Percentiles rank a stretch among this genome's conserved stretches.
Evolutionary conservation across 2,329 filamentous ascomycete genomes (phyloP).

Genomic region (Chaetothyriales sp.): DNA sequence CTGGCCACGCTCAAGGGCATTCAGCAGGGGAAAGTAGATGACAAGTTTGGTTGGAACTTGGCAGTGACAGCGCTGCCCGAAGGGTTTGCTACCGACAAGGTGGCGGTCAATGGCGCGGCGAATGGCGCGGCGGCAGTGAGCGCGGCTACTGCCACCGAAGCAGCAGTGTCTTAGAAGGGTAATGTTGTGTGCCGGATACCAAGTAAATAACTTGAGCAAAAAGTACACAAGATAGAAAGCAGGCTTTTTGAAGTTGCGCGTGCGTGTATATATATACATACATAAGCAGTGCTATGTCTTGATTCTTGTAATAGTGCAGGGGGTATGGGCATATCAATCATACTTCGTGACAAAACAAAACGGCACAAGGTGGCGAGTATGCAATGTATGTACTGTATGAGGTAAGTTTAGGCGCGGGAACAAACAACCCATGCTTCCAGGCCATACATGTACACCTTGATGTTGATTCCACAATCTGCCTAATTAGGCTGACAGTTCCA

Average conservation of each 20-base stretch:
- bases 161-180: no score
- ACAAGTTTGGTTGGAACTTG: slow-evolving; percentile 59
- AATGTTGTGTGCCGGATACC: background rate
- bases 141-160: no score
- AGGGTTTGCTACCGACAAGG: slow-evolving; percentile 8
- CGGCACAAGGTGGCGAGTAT: background rate
- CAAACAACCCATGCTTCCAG: background rate
- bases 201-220: background rate
- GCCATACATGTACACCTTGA: background rate
- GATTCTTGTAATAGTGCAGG: slow-evolving; percentile 1
- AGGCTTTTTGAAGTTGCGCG: background rate
- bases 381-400: no score
- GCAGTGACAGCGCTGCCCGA: slow-evolving; percentile 23
- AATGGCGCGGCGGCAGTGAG: slow-evolving; percentile 1
- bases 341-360: background rate
- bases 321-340: slow-evolving; percentile 9
- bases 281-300: background rate
- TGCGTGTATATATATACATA: background rate
- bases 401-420: background rate
- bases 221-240: background rate
- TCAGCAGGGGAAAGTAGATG: slow-evolving; percentile 65
- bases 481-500: slow-evolving; percentile 10
- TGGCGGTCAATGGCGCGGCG: slow-evolving; percentile 6
- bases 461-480: no score
- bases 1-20: slow-evolving; percentile 69